These are phyloP conservation scores for Paecilomyces variotii DNA, from an alignment of 2,329 filamentous ascomycete species.

Conservation along the genomic window DNA sequence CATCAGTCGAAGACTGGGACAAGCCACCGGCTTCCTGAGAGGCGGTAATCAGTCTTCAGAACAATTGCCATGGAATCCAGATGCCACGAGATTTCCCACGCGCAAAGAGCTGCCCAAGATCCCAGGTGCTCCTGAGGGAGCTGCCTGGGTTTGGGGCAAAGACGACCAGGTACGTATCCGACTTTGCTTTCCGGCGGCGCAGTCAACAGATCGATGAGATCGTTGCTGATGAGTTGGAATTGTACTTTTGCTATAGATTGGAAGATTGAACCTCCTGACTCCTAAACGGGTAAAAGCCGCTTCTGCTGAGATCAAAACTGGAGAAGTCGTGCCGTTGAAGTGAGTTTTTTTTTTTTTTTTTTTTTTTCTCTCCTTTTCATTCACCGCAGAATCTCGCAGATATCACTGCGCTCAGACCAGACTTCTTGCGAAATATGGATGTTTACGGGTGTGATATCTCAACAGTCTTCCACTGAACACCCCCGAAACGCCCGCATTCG, in stretches of 20 bases:
- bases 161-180: constrained; percentile 40
- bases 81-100: constrained; percentile 45
- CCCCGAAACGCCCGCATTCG: constrained; percentile 46
- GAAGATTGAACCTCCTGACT: constrained; percentile 49
- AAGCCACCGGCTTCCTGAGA: neutral
- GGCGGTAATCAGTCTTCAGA: neutral
- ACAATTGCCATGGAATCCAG: constrained; percentile 46
- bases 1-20: neutral
- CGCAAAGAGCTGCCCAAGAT: constrained; percentile 46
- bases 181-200: neutral
- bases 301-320: constrained; percentile 45
- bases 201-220: neutral
- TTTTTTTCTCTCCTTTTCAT: too few relatives aligned
- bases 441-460: neutral
- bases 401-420: neutral
- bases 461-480: constrained; percentile 44
- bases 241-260: constrained; percentile 11
- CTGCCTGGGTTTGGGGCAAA: constrained; percentile 55
- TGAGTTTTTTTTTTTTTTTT: constrained; percentile 16
- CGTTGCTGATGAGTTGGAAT: constrained; percentile 1
- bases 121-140: constrained; percentile 45
- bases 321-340: constrained; percentile 50
- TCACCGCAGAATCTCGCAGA: too few relatives aligned
- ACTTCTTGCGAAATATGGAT: neutral
- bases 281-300: constrained; percentile 48